A percentile compares a stretch with the other conserved stretches of the same genome.
These are phyloP conservation scores for Capronia coronata DNA, from an alignment of 2,329 filamentous ascomycete species.

Conservation along the genomic window DNA sequence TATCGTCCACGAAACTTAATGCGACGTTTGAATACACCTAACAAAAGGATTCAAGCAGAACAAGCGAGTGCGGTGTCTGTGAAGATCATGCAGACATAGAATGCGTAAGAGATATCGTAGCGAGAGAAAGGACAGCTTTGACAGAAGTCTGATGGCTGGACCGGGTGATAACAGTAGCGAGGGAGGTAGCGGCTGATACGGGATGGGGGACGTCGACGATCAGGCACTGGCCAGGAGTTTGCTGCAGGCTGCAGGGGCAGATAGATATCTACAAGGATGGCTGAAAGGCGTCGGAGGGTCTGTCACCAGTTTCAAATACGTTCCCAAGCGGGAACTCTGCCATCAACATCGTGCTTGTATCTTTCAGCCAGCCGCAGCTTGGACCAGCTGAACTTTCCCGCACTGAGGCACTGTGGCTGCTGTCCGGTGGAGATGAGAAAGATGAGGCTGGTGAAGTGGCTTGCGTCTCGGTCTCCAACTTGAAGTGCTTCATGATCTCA, in stretches of 20 bases:
- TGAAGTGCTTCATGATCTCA: slow-evolving; percentile 18
- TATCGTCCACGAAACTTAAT: too few species aligned
- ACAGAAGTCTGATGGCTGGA: background rate
- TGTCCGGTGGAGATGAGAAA: too few species aligned
- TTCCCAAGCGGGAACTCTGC: background rate
- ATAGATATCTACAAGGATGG: background rate
- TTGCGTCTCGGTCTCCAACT: too few species aligned
- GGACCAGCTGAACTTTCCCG: background rate
- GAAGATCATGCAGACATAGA: background rate
- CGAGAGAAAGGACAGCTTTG: background rate
- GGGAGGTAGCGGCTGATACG: background rate
- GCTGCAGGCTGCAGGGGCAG: slow-evolving; percentile 1
- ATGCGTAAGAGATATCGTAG: too few species aligned
- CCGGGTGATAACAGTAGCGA: background rate
- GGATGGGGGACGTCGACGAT: background rate
- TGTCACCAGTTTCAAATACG: background rate
- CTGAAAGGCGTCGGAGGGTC: background rate
- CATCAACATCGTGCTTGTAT: background rate
- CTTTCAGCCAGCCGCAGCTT: background rate
- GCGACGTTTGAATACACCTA: background rate
- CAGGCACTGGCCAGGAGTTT: background rate
- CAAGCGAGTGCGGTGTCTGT: background rate
- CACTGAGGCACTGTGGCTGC: too few species aligned
- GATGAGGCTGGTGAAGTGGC: background rate
- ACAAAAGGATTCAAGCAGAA: background rate